Evolutionary conservation across 495 filamentous ascomycete genomes (phyloP), one percentile per base, ranked within the genome.

Genomic region (Penicillium waksmanii): DNA sequence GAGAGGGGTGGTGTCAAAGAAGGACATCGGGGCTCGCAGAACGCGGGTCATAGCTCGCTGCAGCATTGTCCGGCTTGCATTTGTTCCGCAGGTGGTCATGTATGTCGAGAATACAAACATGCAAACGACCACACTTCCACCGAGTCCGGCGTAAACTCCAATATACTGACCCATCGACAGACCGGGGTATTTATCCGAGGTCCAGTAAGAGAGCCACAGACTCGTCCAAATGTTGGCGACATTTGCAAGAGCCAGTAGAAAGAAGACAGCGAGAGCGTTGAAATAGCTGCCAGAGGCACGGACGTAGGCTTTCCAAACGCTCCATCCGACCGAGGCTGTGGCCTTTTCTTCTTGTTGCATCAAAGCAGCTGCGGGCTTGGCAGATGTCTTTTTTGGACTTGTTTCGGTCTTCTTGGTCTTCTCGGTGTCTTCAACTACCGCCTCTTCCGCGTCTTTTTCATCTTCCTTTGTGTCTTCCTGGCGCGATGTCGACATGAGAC

Each of bases 1-100:
- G 1, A 97, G 78, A 1, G 95, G 95, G 0, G 95, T 98, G 0
- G 94, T 97, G 63, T 97, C 95, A 77, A 98, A 97, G 80, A 98
- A 98, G 4, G 88, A 88, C 93, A 98, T 96, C 0, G 95, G 95
- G 0, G 95, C 94, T 49, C 93, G 84, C 42, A 98, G 80, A 1
- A 92, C 90, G 44, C 88, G 84, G 11, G 73, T 82, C 76, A 97
- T 89, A 21, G 95, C 93, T n/a, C 85, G 77, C 11, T 89, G 84
- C 43, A 97, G 82, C 82, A 98, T 92, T n/a, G 80, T 82, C 70
- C 87, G 92, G 68, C 88, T 92, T 6, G 93, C 83, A 10, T 80
- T 85, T 0, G 94, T 96, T 40, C 93, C 92, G 34, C 66, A 66
- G 8, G 64, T 74, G 0, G 72, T 73, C 61, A 89, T 83, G 36